Evolutionary conservation across 148 eudicot genomes (phyloP).

Genomic region (Chenopodium formosanum): DNA sequence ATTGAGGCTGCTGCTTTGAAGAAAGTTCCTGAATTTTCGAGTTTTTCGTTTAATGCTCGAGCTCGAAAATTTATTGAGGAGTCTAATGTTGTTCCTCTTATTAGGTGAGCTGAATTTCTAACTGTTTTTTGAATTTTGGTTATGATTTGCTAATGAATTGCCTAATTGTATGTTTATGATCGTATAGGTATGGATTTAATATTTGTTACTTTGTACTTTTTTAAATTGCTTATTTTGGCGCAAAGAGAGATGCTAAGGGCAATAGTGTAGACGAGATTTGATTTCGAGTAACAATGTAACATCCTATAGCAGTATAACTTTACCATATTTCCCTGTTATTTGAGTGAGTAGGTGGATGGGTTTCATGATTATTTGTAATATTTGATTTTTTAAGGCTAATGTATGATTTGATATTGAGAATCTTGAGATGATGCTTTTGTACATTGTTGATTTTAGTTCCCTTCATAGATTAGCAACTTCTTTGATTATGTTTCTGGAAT

Average conservation of each 20-base stretch:
- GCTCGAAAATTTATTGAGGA: conserved; percentile 54
- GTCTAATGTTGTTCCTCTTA: conserved; percentile 65
- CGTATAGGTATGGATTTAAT: background rate
- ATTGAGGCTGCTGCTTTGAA: conserved; percentile 83
- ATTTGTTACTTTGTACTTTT: too few species aligned
- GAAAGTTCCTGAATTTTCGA: conserved; percentile 45
- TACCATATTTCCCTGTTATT: too few species aligned
- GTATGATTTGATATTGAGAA: background rate
- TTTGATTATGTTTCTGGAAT: background rate
- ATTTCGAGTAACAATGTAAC: too few species aligned
- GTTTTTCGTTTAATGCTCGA: conserved; percentile 70
- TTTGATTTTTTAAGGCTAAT: background rate
- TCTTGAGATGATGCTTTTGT: background rate
- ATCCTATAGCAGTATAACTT: too few species aligned
- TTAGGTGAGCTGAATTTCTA: conserved; percentile 47
- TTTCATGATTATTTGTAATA: background rate
- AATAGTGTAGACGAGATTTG: background rate
- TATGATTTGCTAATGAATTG: background rate
- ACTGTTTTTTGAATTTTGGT: background rate
- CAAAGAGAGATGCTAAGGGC: background rate
- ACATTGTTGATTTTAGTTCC: background rate
- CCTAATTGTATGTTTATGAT: background rate
- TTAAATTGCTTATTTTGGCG: too few species aligned
- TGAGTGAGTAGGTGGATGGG: background rate
- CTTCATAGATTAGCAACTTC: background rate